These are phyloP conservation scores for Globisporangium echinulatum DNA, from an alignment of 352 stramenopile species.

Conservation along the genomic window DNA sequence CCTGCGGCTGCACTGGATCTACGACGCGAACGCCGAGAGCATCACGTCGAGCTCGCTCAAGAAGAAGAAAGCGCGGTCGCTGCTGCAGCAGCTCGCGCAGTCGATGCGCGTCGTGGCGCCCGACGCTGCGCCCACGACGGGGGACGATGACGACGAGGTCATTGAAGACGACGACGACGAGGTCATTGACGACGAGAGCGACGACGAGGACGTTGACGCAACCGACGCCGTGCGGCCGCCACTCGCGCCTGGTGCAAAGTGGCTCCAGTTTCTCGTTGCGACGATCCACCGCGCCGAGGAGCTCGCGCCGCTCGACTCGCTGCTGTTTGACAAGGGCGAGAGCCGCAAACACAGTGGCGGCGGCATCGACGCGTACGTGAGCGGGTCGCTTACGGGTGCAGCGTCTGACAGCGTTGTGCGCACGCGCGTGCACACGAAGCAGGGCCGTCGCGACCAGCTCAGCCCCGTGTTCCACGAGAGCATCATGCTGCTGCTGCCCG, in stretches of 20 bases:
- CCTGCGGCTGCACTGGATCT: constrained; percentile 44
- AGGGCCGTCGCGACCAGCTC: constrained; percentile 51
- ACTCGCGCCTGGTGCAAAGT: constrained; percentile 31
- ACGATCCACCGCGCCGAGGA: constrained; percentile 63
- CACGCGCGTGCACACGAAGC: constrained; percentile 62
- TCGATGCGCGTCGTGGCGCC: constrained; percentile 36
- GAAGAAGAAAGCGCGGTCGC: constrained; percentile 38
- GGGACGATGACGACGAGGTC: constrained; percentile 39
- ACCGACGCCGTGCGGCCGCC: constrained; percentile 10
- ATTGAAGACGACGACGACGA: constrained; percentile 32
- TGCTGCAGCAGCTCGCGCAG: constrained; percentile 46
- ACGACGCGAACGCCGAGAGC: constrained; percentile 36
- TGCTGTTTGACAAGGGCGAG: constrained; percentile 41
- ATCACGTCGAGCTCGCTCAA: constrained; percentile 33
- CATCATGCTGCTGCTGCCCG: constrained; percentile 42
- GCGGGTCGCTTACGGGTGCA: constrained; percentile 22
- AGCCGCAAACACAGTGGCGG: constrained; percentile 36
- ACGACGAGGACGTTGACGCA: constrained; percentile 6
- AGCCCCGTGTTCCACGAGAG: constrained; percentile 61
- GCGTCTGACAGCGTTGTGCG: constrained; percentile 32
- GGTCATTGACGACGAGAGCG: constrained; percentile 27
- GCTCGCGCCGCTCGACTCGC: constrained; percentile 50
- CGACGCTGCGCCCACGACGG: constrained; percentile 31
- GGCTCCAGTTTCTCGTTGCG: constrained; percentile 43
- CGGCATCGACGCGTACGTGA: constrained; percentile 68